These are phyloP conservation scores for Quercus phellos DNA, from an alignment of 331 rosid species.

Conservation along the genomic window DNA sequence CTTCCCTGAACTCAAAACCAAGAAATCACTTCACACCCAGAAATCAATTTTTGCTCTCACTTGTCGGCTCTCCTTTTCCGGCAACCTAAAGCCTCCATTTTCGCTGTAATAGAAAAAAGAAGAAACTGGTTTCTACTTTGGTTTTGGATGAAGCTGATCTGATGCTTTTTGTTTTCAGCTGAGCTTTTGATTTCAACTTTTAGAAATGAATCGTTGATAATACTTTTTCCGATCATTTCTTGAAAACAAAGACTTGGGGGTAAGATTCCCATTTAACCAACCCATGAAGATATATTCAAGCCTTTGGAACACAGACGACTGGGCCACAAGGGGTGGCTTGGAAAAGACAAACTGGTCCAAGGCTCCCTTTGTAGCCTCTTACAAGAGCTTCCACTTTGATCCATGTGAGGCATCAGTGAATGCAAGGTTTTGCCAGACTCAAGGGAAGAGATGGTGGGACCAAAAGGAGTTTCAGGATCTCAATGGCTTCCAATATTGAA, in stretches of 20 bases:
- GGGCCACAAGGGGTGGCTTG: slow-evolving; percentile 96
- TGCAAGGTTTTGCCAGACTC: slow-evolving; percentile 61
- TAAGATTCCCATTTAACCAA: slow-evolving; percentile 82
- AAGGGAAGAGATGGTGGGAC: slow-evolving; percentile 92
- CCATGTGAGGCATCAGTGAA: slow-evolving; percentile 81
- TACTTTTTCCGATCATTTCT: no score
- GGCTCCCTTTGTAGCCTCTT: slow-evolving; percentile 76
- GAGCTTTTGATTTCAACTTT: no score
- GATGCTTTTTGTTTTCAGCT: no score
- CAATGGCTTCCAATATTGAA: slow-evolving; percentile 54
- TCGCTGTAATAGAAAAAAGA: no score
- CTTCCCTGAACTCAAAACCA: no score
- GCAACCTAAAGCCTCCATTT: no score
- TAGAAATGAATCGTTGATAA: no score
- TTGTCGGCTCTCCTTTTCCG: no score
- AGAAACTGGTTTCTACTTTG: no score
- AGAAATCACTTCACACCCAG: no score
- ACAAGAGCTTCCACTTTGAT: slow-evolving; percentile 81
- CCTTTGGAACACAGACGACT: slow-evolving; percentile 91
- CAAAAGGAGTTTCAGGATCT: slow-evolving; percentile 69
- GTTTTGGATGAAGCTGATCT: no score
- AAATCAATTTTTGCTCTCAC: no score
- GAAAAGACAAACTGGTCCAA: slow-evolving; percentile 96
- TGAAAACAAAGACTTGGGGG: slow-evolving; percentile 53
- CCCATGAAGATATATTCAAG: slow-evolving; percentile 94